Percentiles rank a stretch among this genome's conserved stretches.
Evolutionary conservation across 148 eudicot genomes (phyloP).

Genomic region (Diospyros lotus): DNA sequence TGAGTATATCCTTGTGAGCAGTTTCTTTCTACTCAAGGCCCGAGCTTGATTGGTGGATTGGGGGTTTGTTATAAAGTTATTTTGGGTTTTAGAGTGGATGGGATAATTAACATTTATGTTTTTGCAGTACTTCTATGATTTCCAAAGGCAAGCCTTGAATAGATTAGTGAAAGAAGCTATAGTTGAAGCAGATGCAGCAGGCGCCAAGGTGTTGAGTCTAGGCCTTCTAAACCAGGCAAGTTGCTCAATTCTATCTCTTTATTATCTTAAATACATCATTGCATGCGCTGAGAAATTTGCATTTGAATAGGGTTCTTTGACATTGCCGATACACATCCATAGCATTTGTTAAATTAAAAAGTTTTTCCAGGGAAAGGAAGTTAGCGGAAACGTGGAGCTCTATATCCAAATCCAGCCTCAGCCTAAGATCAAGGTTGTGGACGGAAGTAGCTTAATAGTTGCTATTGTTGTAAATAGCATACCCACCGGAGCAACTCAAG

Average conservation of each 20-base stretch:
- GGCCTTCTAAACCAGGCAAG: slow-evolving; percentile 64
- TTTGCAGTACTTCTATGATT: slow-evolving; percentile 36
- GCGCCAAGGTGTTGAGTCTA: slow-evolving; percentile 51
- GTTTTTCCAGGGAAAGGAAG: slow-evolving; percentile 39
- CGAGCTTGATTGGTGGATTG: neutral
- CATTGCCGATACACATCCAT: no score
- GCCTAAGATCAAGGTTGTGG: slow-evolving; percentile 62
- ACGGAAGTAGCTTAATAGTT: slow-evolving; percentile 68
- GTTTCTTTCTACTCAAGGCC: no score
- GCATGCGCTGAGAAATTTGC: no score
- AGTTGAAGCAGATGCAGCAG: slow-evolving; percentile 50
- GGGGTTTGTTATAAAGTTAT: neutral
- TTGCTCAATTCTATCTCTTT: neutral
- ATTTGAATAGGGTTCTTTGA: no score
- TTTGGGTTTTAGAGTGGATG: neutral
- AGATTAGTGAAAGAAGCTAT: slow-evolving; percentile 50
- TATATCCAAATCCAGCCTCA: slow-evolving; percentile 44
- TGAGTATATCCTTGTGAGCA: no score
- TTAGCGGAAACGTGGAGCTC: slow-evolving; percentile 51
- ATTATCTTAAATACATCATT: neutral
- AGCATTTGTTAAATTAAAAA: neutral
- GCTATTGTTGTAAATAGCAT: slow-evolving; percentile 58
- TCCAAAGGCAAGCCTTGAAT: slow-evolving; percentile 46
- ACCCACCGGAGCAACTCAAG: slow-evolving; percentile 53
- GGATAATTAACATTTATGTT: neutral